phyloP scores from a whole-genome alignment of 73 alveolate genomes.

The Paramecium tetraurelia region DNA sequence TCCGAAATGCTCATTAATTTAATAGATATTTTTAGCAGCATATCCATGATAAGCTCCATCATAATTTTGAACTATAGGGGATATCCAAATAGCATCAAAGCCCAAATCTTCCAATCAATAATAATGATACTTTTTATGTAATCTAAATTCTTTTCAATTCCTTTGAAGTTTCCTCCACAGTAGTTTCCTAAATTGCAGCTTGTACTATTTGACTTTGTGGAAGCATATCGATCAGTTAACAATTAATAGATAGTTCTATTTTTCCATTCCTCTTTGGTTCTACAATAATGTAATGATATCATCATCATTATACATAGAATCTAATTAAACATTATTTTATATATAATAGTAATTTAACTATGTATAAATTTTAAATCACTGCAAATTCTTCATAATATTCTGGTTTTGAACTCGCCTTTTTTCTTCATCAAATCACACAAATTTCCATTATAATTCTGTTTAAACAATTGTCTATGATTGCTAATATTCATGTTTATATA shows the following conservation, averaged over 20 bases:
- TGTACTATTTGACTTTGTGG: conserved; percentile 51
- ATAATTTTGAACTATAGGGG: conserved; percentile 88
- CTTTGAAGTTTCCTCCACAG: conserved; percentile 97
- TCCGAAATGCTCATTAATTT: conserved; percentile 89
- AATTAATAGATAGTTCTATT: conserved; percentile 88
- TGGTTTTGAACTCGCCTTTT: neutral
- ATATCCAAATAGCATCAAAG: conserved; percentile 96
- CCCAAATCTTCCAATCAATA: conserved; percentile 64
- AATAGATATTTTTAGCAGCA: conserved; percentile 81
- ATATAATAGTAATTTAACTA: neutral
- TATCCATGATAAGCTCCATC: conserved; percentile 95
- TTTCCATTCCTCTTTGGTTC: conserved; percentile 85
- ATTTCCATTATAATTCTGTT: neutral
- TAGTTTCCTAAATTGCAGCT: conserved; percentile 73
- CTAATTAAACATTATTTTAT: neutral
- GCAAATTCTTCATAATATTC: neutral
- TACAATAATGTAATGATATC: neutral
- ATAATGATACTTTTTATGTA: conserved; percentile 78
- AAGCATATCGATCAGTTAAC: conserved; percentile 81
- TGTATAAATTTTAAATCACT: neutral
- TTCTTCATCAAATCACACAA: neutral
- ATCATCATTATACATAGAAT: neutral
- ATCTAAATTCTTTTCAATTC: conserved; percentile 85
- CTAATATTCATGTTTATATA: neutral
- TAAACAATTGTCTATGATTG: neutral